Evolutionary conservation across 2,329 filamentous ascomycete species (phyloP).

Genomic region (Calonectria multiphialidica): DNA sequence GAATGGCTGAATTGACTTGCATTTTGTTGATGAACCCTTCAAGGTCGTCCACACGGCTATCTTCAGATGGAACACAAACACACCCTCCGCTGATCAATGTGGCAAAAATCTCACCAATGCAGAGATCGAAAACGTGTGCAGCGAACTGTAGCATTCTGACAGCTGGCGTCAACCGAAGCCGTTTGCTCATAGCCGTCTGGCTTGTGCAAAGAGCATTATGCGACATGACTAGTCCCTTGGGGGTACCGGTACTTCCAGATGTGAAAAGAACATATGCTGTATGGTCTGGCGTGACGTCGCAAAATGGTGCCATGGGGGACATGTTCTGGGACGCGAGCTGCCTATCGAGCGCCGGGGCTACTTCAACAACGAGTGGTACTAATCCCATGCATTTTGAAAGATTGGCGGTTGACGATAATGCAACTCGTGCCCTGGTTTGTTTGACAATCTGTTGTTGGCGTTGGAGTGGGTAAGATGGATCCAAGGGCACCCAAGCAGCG

Average conservation of each 20-base stretch:
- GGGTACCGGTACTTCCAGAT: slow-evolving; percentile 10
- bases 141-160: slow-evolving; percentile 36
- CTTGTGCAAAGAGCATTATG: slow-evolving; percentile 3
- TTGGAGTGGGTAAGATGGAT: slow-evolving; percentile 51
- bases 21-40: slow-evolving; percentile 26
- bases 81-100: slow-evolving; percentile 28
- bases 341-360: background rate
- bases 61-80: slow-evolving; percentile 38
- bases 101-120: slow-evolving; percentile 33
- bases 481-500: slow-evolving; percentile 46
- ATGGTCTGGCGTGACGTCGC: background rate
- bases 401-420: background rate
- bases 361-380: background rate
- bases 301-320: background rate
- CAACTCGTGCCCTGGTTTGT: slow-evolving; percentile 1
- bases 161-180: slow-evolving; percentile 12
- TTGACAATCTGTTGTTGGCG: slow-evolving; percentile 11
- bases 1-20: background rate
- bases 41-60: slow-evolving; percentile 30
- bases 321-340: background rate
- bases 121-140: slow-evolving; percentile 38
- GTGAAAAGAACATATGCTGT: slow-evolving; percentile 8
- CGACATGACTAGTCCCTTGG: slow-evolving; percentile 24
- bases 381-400: background rate
- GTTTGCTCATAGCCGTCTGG: slow-evolving; percentile 17